phyloP scores from a whole-genome alignment of 2,329 filamentous ascomycete genomes.

The Sporothrix brasiliensis region DNA sequence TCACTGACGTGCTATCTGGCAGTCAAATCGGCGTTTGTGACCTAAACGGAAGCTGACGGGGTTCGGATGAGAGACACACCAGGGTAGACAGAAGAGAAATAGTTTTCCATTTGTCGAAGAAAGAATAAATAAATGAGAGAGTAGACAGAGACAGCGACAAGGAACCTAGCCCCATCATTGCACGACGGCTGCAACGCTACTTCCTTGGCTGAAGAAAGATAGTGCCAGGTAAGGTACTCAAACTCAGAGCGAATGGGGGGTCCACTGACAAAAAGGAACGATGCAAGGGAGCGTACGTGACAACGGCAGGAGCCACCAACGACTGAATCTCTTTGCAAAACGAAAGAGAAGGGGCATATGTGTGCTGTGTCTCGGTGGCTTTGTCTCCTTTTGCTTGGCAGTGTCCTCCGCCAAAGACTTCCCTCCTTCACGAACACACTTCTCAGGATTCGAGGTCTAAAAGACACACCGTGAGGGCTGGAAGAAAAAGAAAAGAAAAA shows the following conservation, averaged over 20 bases:
- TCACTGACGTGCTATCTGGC: slow-evolving; percentile 2
- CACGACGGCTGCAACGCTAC: slow-evolving; percentile 21
- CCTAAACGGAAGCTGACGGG: not conserved
- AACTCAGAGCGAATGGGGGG: not conserved
- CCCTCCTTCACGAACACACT: not conserved
- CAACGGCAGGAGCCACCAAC: slow-evolving; percentile 18
- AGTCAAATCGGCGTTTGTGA: slow-evolving; percentile 3
- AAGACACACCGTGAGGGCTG: not conserved
- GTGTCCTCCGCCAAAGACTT: not conserved
- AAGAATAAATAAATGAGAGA: not conserved
- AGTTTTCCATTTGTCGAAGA: not conserved
- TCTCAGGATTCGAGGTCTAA: not conserved
- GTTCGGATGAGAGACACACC: not conserved
- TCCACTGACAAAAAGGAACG: slow-evolving; percentile 12
- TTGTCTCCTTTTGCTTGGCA: not conserved
- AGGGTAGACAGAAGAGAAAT: slow-evolving; percentile 8
- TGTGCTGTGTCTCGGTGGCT: not conserved
- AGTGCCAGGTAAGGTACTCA: not conserved
- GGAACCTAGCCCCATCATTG: not conserved
- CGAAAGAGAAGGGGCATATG: slow-evolving; percentile 5
- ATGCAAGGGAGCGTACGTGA: slow-evolving; percentile 21
- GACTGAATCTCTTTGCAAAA: not conserved
- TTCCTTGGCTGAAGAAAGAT: slow-evolving; percentile 11
- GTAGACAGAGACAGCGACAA: not conserved
- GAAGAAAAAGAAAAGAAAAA: slow-evolving; percentile 20